Evolutionary conservation across 306 rosid species (phyloP), one percentile per base, ranked within the genome.

Genomic region (Pyrus pyrifolia): DNA sequence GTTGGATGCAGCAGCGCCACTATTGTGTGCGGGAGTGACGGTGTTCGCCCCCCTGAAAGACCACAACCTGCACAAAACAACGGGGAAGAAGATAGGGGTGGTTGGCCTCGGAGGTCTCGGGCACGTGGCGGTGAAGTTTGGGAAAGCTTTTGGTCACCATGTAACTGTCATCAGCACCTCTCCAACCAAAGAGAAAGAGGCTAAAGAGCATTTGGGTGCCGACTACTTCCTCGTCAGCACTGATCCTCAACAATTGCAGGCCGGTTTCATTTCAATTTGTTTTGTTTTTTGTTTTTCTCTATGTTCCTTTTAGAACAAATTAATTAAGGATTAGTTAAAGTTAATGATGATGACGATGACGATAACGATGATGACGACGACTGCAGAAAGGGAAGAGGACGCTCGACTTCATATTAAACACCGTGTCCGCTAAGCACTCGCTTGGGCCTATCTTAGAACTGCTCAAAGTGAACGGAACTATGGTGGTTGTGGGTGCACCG

Each of bases 51-150:
- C 97, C 3, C 18, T 91, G 87, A 89, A 88, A 42, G 97, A 89
- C 38, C 85, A 87, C 46, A 60, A 68, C 30, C 55, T 89, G 76
- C 84, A 87, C 21, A 57, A 67, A 4, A 12, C 84, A 11, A 21
- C 79, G 2, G 82, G 86, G 17, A 91, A 86, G 55, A 86, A 67
- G 60, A 83, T 91, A 3, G 97, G 97, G 7, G 77, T 91, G 21
- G 91, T 91, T 19, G 97, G 97, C 5, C 77, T 91, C 13, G 95
- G 97, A 22, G 97, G 94, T 2, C 90, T 89, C 6, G 97, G 97
- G 17, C 97, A 89, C 35, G 14, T 91, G 12, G 97, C 94, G 0
- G 97, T 91, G 27, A 91, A 91, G 71, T 91, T 91, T 55, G 94
- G 80, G 3, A 91, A 89, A 76, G 94, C 95, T 11, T 89, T 86